Percentiles rank a stretch among this genome's conserved stretches.
Evolutionary conservation across 495 filamentous ascomycete species (phyloP).

Genomic region (Neurospora cerealis): DNA sequence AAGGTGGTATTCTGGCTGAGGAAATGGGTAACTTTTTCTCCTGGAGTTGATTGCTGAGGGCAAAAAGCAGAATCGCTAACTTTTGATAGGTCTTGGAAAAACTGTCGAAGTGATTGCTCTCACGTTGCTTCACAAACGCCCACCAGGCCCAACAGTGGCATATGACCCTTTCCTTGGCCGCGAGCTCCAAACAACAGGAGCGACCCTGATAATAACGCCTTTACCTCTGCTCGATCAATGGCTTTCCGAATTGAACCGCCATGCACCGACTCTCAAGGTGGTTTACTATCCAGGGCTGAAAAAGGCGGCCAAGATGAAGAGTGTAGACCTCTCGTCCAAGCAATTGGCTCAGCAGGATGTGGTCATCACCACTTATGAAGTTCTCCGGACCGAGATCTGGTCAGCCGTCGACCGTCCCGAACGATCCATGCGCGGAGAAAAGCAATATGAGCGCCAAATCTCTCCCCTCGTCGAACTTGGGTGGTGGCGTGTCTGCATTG

Average conservation of each 20-base stretch:
- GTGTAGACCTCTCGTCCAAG: slow-evolving; percentile 33
- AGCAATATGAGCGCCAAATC: slow-evolving; percentile 54
- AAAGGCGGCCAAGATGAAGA: slow-evolving; percentile 19
- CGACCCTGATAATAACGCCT: slow-evolving; percentile 84
- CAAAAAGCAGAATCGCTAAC: background rate
- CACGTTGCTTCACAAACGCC: slow-evolving; percentile 51
- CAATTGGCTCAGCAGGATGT: slow-evolving; percentile 55
- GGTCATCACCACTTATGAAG: slow-evolving; percentile 77
- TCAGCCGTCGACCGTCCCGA: slow-evolving; percentile 54
- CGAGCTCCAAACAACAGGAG: slow-evolving; percentile 38
- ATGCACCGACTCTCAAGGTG: slow-evolving; percentile 38
- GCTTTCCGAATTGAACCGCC: slow-evolving; percentile 64
- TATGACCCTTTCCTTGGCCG: slow-evolving; percentile 20
- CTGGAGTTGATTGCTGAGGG: background rate
- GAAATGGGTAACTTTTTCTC: slow-evolving; percentile 56
- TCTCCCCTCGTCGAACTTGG: slow-evolving; percentile 69
- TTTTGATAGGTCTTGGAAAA: slow-evolving; percentile 58
- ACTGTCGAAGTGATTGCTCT: slow-evolving; percentile 82
- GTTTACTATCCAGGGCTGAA: slow-evolving; percentile 39
- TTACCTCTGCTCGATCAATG: slow-evolving; percentile 76
- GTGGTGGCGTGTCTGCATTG: slow-evolving; percentile 91
- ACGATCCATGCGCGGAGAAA: slow-evolving; percentile 54
- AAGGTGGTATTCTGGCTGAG: slow-evolving; percentile 71
- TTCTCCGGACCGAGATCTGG: slow-evolving; percentile 69
- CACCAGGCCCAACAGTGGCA: slow-evolving; percentile 1